These are phyloP conservation scores for Priceomyces carsonii DNA, from an alignment of 805 yeast species.

Conservation along the genomic window DNA sequence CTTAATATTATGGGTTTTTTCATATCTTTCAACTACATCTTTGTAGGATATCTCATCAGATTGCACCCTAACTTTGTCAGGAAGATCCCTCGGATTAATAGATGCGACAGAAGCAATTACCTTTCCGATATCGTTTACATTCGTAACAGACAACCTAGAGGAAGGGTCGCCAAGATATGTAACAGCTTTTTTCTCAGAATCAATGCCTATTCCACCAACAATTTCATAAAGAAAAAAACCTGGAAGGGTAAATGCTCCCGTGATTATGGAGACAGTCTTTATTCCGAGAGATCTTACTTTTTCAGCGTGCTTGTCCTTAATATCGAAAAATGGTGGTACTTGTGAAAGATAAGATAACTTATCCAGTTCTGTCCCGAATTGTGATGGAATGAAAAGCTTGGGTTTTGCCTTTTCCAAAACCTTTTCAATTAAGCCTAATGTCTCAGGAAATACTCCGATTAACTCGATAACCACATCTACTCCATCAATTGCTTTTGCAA, in stretches of 20 bases:
- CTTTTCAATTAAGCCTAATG: slow-evolving; percentile 36
- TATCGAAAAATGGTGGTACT: slow-evolving; percentile 36
- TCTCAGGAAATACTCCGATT: slow-evolving; percentile 28
- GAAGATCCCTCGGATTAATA: slow-evolving; percentile 35
- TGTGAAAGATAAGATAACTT: slow-evolving; percentile 21
- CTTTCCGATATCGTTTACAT: slow-evolving; percentile 44
- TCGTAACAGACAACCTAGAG: slow-evolving; percentile 34
- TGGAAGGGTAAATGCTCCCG: slow-evolving; percentile 38
- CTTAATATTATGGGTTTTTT: slow-evolving; percentile 34
- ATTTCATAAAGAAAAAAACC: slow-evolving; percentile 35
- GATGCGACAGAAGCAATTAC: slow-evolving; percentile 43
- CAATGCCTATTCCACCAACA: slow-evolving; percentile 38
- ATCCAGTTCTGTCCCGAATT: slow-evolving; percentile 52
- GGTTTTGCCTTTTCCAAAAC: slow-evolving; percentile 44
- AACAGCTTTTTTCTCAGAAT: slow-evolving; percentile 32
- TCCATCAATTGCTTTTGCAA: slow-evolving; percentile 42
- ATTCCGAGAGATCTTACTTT: slow-evolving; percentile 44
- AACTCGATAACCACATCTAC: slow-evolving; percentile 54
- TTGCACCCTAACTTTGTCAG: slow-evolving; percentile 44
- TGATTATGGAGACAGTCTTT: slow-evolving; percentile 46
- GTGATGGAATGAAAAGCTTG: slow-evolving; percentile 58
- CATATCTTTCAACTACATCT: slow-evolving; percentile 41
- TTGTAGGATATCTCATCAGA: slow-evolving; percentile 42
- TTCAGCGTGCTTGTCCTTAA: slow-evolving; percentile 37
- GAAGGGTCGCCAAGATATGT: slow-evolving; percentile 43